Evolutionary conservation across 1,284 basidiomycete species (phyloP).

Genomic region (Polyporus tsugae): DNA sequence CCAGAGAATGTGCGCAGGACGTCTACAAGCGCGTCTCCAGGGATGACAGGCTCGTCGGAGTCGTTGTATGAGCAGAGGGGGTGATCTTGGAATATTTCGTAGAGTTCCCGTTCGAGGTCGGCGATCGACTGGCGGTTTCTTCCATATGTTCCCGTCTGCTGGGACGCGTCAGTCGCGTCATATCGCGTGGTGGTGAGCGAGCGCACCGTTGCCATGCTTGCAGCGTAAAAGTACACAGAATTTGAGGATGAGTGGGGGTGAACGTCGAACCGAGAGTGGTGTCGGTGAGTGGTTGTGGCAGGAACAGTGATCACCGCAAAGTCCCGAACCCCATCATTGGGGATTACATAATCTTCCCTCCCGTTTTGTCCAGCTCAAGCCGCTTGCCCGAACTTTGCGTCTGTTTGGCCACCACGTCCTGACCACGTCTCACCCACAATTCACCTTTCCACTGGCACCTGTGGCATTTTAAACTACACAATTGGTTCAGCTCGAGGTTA

Average conservation of each 20-base stretch:
- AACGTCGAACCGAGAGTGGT: background rate
- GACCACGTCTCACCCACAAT: background rate
- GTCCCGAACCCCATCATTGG: constrained; percentile 4
- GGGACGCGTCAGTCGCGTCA: constrained; percentile 22
- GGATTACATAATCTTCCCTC: constrained; percentile 12
- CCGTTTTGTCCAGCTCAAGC: constrained; percentile 18
- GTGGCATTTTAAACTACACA: background rate
- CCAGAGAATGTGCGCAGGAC: constrained; percentile 69
- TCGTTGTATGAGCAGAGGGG: constrained; percentile 63
- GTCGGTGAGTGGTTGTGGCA: constrained; percentile 23
- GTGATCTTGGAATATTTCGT: constrained; percentile 70
- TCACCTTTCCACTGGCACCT: background rate
- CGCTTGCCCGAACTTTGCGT: constrained; percentile 20
- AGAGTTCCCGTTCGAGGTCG: constrained; percentile 72
- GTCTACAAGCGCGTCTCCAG: constrained; percentile 71
- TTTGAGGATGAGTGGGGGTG: constrained; percentile 24
- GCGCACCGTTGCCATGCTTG: constrained; percentile 30
- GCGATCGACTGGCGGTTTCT: constrained; percentile 70
- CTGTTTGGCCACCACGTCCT: constrained; percentile 17
- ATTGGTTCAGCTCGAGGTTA: background rate
- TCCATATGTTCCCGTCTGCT: constrained; percentile 45
- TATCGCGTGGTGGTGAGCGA: background rate
- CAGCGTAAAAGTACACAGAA: constrained; percentile 31
- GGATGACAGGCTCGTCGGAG: constrained; percentile 65
- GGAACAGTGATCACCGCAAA: constrained; percentile 7